Base-by-base conservation (phyloP, 129 eudicot genomes). In the Centella asiatica region DNA sequence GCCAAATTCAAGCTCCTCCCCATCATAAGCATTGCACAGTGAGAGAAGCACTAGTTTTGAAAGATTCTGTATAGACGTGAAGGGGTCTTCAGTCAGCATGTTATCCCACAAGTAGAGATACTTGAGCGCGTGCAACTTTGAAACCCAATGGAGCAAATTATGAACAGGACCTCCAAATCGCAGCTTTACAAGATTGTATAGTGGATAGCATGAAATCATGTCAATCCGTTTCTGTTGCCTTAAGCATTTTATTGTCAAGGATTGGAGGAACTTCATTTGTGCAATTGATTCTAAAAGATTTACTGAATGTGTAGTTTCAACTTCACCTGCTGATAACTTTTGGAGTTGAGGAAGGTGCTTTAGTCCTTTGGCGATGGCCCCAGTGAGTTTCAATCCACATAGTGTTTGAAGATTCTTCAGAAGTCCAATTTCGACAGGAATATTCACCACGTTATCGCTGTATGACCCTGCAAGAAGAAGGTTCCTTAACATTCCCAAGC, bases 401-500 rank as follows among this genome's bases (percentile, higher is more conserved):
- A 60, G n/a, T 29, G 65, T 60, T 39, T 37, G 65, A 60, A 60
- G 49, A 60, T 60, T 44, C 28, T 60, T 60, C 5, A 60, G 23
- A 60, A 37, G 45, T 17, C 40, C 49, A 39, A 60, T 37, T 31
- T 44, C 47, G 9, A 26, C 12, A 0, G 11, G 4, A 24, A 60
- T 32, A 60, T 39, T 34, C 6, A 60, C 65, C 65, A 23, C 49
- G 11, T 23, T 60, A 27, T 60, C 50, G 14, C 32, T 39, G 14
- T 20, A 60, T 60, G 65, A 60, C 40, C 65, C 65, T 13, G 65
- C 31, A 36, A 60, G 65, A 23, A 60, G 65, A 19, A 60, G 65
- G 50, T 60, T 20, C 47, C 47, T 60, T 10, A 60, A 24, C 65
- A 20, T 29, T 60, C 19, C 40, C 20, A 60, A n/a, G 32, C 49